Percentiles rank a stretch among this genome's conserved stretches.
Evolutionary conservation across 257 asterid genomes (phyloP).

Genomic region (Solanum acaule): DNA sequence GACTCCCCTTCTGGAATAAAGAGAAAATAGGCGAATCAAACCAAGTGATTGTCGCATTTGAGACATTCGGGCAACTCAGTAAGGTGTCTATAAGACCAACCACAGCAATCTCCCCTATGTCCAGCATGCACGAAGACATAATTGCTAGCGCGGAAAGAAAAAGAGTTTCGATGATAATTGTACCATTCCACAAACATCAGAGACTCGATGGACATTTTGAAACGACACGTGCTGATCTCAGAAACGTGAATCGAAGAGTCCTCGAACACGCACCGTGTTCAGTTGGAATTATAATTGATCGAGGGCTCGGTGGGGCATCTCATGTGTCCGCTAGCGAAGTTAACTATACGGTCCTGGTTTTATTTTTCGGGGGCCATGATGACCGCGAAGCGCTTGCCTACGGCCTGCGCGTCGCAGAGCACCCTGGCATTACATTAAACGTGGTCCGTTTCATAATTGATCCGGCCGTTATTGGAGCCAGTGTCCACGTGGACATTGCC

Average conservation of each 20-base stretch:
- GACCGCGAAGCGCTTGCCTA: background rate
- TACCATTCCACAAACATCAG: constrained; percentile 42
- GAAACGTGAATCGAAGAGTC: constrained; percentile 34
- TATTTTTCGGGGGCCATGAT: constrained; percentile 39
- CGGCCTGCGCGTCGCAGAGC: background rate
- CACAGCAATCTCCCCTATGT: constrained; percentile 34
- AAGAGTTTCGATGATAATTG: constrained; percentile 37
- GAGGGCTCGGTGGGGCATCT: constrained; percentile 49
- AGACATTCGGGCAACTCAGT: constrained; percentile 35
- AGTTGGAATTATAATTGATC: constrained; percentile 32
- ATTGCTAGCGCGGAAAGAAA: constrained; percentile 24
- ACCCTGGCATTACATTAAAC: constrained; percentile 8
- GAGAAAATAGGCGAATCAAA: constrained; percentile 9
- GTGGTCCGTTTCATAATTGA: background rate
- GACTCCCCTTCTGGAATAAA: constrained; percentile 28
- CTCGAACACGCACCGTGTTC: constrained; percentile 47
- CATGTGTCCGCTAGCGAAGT: constrained; percentile 52
- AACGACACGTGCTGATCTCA: constrained; percentile 25
- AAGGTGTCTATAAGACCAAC: constrained; percentile 36
- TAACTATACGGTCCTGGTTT: constrained; percentile 11
- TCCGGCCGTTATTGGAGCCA: background rate
- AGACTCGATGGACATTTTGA: constrained; percentile 41
- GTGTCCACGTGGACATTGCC: background rate
- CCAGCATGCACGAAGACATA: constrained; percentile 44
- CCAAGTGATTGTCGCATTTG: constrained; percentile 34